phyloP scores from a whole-genome alignment of 257 asterid genomes.

The Lavandula angustifolia region DNA sequence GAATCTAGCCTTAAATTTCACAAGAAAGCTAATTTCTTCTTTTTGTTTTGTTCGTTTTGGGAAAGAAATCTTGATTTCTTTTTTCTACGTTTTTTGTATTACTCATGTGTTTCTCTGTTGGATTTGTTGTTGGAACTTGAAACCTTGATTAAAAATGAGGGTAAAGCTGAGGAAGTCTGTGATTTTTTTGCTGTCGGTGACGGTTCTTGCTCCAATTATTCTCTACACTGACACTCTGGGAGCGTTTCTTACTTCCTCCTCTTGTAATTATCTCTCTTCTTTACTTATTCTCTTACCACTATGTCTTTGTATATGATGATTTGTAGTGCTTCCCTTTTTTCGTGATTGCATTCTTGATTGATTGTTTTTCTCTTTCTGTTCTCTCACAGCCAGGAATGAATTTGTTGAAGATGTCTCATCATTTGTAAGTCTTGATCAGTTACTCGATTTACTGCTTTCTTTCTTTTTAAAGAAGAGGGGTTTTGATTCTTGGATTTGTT shows the following conservation, averaged over 20 bases:
- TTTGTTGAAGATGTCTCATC: constrained; percentile 74
- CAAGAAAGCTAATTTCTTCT: not conserved
- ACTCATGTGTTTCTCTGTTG: constrained; percentile 31
- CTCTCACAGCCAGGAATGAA: constrained; percentile 60
- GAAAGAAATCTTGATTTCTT: constrained; percentile 29
- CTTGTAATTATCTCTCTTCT: constrained; percentile 49
- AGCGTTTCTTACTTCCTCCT: constrained; percentile 56
- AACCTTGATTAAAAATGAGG: constrained; percentile 38
- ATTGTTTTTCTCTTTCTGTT: constrained; percentile 20
- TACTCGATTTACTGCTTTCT: constrained; percentile 16
- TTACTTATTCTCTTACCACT: not conserved
- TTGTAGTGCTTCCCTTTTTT: not conserved
- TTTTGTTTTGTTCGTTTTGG: not conserved
- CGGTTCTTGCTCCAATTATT: constrained; percentile 81
- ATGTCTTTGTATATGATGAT: constrained; percentile 4
- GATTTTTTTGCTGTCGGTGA: constrained; percentile 59
- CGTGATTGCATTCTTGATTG: constrained; percentile 27
- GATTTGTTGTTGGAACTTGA: constrained; percentile 35
- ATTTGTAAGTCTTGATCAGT: constrained; percentile 52
- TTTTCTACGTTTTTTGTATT: constrained; percentile 5
- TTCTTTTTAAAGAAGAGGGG: not conserved
- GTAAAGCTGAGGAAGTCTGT: constrained; percentile 62
- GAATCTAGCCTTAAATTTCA: not conserved
- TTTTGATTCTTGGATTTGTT: constrained; percentile 28
- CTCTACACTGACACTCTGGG: constrained; percentile 73